Conservation (phyloP, 768 basidiomycete genomes). For the Thelephora aurantiotincta region DNA sequence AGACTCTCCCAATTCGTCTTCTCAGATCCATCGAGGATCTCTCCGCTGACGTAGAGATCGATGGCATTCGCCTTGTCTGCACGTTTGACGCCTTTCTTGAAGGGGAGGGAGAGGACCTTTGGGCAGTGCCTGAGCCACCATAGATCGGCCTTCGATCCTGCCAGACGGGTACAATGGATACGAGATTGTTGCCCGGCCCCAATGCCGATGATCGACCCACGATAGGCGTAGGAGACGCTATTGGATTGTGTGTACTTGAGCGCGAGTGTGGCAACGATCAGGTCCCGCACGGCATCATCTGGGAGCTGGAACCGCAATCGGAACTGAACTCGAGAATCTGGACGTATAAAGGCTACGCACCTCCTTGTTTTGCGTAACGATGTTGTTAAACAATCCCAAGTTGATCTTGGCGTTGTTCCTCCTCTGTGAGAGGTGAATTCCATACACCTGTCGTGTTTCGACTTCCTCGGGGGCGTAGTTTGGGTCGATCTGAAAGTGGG, state of each 20-base stretch:
- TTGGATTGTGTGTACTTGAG: conserved; percentile 99
- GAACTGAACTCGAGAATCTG: conserved; percentile 1
- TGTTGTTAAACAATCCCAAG: conserved; percentile 63
- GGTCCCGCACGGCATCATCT: conserved; percentile 62
- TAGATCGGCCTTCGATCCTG: conserved; percentile 94
- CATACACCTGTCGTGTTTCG: conserved; percentile 94
- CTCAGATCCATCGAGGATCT: conserved; percentile 80
- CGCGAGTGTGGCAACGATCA: conserved; percentile 91
- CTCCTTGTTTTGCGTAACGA: conserved; percentile 82
- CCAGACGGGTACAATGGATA: conserved; percentile 97
- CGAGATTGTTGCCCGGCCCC: conserved; percentile 98
- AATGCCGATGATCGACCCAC: conserved; percentile 86
- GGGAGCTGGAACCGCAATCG: conserved; percentile 45
- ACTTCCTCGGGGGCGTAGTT: conserved; percentile 60
- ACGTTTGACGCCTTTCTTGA: conserved; percentile 95
- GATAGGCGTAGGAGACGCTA: conserved; percentile 90
- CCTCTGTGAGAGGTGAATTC: conserved; percentile 78
- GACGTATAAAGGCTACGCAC: conserved; percentile 24
- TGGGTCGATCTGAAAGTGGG: conserved; percentile 66
- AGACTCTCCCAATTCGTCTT: conserved; percentile 80
- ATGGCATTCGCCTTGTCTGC: conserved; percentile 98
- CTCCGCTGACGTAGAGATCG: conserved; percentile 88
- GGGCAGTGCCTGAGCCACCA: conserved; percentile 99
- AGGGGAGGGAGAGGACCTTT: conserved; percentile 80
- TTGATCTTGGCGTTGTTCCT: conserved; percentile 87